Evolutionary conservation across 139 green algal species (phyloP), one percentile per base, ranked within the genome.

Genomic region (Coccomyxa sp.): DNA sequence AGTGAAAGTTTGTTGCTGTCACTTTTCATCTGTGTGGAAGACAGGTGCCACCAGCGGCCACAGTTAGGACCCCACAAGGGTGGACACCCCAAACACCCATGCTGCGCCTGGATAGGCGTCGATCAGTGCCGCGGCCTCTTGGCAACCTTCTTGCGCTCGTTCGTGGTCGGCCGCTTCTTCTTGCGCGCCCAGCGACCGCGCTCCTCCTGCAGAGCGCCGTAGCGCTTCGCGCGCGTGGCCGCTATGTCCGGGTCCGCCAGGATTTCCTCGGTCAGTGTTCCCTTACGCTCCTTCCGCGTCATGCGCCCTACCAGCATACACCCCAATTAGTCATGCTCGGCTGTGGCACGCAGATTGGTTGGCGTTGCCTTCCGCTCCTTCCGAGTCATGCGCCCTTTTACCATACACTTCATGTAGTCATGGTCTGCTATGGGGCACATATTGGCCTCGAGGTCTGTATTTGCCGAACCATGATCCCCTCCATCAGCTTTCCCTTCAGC

Each of bases 241-340:
- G 66, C 79, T 16, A 97, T 67, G 13, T 90, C 77, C 4, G 66
- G 32, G 83, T 97, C 94, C 10, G 88, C 87, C 80, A 96, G 87
- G n/a, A 94, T 45, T 75, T 94, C 91, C 76, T 94, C 90, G 16
- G 91, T 86, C 17, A 94, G 78, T 11, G 87, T 93, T 17, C 81
- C 76, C 88, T 96, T 95, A 45, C 93, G 89, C 80, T 97, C 87
- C 79, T 84, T 89, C 31, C 92, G 91, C 13, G 93, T 91, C 76
- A 97, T 67, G 30, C 94, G 87, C 10, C 83, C 88, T 87, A 76
- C 76, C 25, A 79, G 11, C 59, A 16, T 38, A 13, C 13, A 14
- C 27, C 25, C 17, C 57, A 11, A 78, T 78, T 28, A 25, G 31
- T 67, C 30, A 71, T 68, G 10, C 31, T 18, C 67, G 15, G 14